Base-by-base conservation (phyloP, 2,329 filamentous ascomycete species). In the Diaporthe sp. region DNA sequence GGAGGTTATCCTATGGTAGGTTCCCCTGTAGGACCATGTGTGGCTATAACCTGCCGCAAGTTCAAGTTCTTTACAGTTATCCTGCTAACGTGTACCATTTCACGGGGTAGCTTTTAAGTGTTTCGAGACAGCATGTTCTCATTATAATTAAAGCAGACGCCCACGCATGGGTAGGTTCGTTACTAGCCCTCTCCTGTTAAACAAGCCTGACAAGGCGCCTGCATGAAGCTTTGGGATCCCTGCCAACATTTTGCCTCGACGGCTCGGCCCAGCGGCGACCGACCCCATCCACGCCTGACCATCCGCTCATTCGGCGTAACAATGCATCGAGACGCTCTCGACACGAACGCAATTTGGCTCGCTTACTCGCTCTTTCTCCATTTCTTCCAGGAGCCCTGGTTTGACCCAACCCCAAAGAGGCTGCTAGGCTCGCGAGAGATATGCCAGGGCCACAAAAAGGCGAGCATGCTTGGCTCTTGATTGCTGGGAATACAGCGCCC, bases 401-500 rank as follows among this genome's bases (percentile, higher is more conserved):
- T 25, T 35, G 63, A 27, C 22, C 63, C 63, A 27, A 51, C 30
- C 63, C 44, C 44, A 51, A 66, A 66, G 44, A 37, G 63, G 44
- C 61, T 66, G 44, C 30, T 25, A 47, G 42, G 30, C 61, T 50
- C 30, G 44, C 37, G 30, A 13, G 25, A 51, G 61, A 66, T 44
- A 51, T 51, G 61, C 63, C 44, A 51, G 63, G 22, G 44, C 63
- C 63, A 51, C 63, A 66, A 66, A 51, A 27, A 37, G n/a, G 27
- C 22, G 7, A 4, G 22, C 42, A 27, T 19, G n/a, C 61, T 39
- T 56, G 69, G 35, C 69, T 74, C 47, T n/a, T 74, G 73, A 74
- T 74, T 74, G 73, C 73, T 74, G 73, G 70, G 70, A 74, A 61
- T 74, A 56, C 27, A 50, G 51, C 47, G 58, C 2, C 51, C 35